Conservation (phyloP, 163 green algal genomes). For the Scenedesmus sp. region DNA sequence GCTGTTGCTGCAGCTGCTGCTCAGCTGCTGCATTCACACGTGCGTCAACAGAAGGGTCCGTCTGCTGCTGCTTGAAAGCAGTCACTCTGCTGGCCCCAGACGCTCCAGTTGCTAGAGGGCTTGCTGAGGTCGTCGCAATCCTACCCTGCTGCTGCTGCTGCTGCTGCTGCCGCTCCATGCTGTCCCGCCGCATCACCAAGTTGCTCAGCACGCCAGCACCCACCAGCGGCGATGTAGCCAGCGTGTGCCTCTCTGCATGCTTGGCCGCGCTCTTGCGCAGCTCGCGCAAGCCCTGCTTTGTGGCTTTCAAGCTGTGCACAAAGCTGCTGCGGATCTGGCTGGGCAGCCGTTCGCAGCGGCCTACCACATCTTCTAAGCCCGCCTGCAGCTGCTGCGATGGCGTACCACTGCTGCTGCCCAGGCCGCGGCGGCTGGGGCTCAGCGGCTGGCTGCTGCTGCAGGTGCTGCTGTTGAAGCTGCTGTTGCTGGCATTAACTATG, state of each 20-base stretch:
- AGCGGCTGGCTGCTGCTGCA: not conserved
- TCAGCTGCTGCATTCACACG: not conserved
- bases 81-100: not conserved
- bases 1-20: not conserved
- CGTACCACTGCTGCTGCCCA: not conserved
- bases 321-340: not conserved
- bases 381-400: not conserved
- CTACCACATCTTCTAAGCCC: not conserved
- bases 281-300: slow-evolving; percentile 4
- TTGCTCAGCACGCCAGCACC: not conserved
- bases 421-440: not conserved
- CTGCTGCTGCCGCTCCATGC: not conserved
- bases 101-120: not conserved
- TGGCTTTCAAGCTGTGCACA: not conserved
- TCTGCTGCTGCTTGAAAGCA: not conserved
- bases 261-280: not conserved
- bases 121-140: not conserved
- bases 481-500: not conserved
- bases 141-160: slow-evolving; percentile 31
- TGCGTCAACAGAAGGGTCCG: not conserved
- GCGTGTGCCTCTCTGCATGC: not conserved
- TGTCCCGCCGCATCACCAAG: not conserved
- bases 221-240: not conserved
- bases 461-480: not conserved
- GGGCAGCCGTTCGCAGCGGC: not conserved